Evolutionary conservation across 2,329 filamentous ascomycete genomes (phyloP), one percentile per base, ranked within the genome.

Genomic region (Lithohypha guttulata): DNA sequence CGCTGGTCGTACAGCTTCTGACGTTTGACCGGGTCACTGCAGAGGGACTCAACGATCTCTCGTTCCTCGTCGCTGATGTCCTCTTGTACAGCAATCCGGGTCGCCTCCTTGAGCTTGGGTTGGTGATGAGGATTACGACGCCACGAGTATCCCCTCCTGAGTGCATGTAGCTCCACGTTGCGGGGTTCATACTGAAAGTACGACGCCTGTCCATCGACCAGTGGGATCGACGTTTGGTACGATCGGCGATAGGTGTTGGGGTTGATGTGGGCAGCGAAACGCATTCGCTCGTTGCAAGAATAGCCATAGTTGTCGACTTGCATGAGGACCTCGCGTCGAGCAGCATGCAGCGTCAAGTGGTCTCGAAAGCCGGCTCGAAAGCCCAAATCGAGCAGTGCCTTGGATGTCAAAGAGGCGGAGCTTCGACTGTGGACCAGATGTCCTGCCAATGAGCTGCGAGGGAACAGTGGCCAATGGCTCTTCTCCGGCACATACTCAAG

Each of bases 241-340:
- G 21, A 36, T 20, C 23, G 34, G 8, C 22, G 27, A 19, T 39
- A 43, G 3, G 17, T 32, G 26, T 29, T 40, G 11, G 28, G 31
- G 11, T 21, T 26, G 36, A 33, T 39, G 14, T 32, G 30, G 20
- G 20, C 22, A n/a, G 28, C 34, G 18, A 36, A 34, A 15, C 37
- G 37, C 28, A 40, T 40, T 13, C 37, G 37, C 20, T 40, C 28
- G 29, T 40, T 40, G 28, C 18, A 23, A 4, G 37, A 40, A 15
- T 40, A 40, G 10, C 28, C 37, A 19, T 40, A 40, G 30, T 40
- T 43, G 25, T 43, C 41, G 11, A 43, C 34, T 26, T 42, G 29
- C 14, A 42, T 26, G 3, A 42, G 34, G 4, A 19, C 34, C 34
- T 42, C 40, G 22, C 40, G 34, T 13, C 40, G 40, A 20, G 34